Evolutionary conservation across 305 asterid genomes (phyloP).

Genomic region (Solanum hybrid): DNA sequence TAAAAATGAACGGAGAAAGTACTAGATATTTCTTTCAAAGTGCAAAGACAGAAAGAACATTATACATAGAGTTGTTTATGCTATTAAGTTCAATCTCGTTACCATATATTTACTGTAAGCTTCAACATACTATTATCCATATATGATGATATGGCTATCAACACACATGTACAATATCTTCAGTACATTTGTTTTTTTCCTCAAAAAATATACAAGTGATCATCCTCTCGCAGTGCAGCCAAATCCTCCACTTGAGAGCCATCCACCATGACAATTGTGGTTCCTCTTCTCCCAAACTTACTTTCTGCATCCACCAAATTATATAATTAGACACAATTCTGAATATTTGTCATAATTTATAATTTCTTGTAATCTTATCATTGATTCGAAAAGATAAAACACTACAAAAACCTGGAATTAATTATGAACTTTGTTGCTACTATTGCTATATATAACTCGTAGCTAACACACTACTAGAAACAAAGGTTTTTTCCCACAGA

Average conservation of each 20-base stretch:
- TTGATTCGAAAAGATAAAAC: background rate
- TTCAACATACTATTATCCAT: background rate
- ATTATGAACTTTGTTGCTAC: background rate
- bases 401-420: background rate
- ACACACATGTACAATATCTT: background rate
- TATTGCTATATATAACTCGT: background rate
- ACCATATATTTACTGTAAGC: background rate
- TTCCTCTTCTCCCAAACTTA: constrained; percentile 65
- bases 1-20: too few relatives aligned
- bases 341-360: background rate
- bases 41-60: background rate
- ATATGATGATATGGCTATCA: background rate
- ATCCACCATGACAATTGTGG: constrained; percentile 52
- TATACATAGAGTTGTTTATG: background rate
- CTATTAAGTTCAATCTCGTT: background rate
- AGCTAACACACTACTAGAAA: background rate
- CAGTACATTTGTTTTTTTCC: background rate
- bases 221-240: constrained; percentile 66
- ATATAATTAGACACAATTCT: background rate
- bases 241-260: constrained; percentile 85
- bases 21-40: background rate
- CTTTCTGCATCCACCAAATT: constrained; percentile 44
- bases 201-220: constrained; percentile 69
- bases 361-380: background rate
- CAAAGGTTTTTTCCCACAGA: background rate